Percentiles rank a stretch among this genome's conserved stretches.
These are phyloP conservation scores for Xylariaceae sp. DNA, from an alignment of 2,329 filamentous ascomycete species.

Conservation along the genomic window DNA sequence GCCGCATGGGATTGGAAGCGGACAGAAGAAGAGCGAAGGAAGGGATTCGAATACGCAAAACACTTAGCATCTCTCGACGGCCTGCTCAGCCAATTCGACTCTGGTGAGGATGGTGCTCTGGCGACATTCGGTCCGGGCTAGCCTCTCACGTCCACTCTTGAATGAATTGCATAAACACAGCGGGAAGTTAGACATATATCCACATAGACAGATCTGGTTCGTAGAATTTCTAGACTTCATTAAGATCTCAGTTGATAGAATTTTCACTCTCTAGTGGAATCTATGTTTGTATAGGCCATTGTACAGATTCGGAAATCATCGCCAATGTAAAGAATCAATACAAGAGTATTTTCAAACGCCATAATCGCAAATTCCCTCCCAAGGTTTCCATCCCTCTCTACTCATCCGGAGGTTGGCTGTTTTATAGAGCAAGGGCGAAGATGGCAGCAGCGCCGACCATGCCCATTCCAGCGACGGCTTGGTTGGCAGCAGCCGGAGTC, in stretches of 20 bases:
- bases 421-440: constrained; percentile 43
- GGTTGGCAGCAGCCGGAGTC: constrained; percentile 34
- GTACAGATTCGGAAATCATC: background rate
- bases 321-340: background rate
- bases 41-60: constrained; percentile 61
- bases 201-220: constrained; percentile 3
- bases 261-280: background rate
- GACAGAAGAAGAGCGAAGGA: constrained; percentile 61
- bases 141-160: constrained; percentile 1
- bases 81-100: constrained; percentile 59
- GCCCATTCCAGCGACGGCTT: constrained; percentile 38
- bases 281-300: background rate
- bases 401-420: too few relatives aligned
- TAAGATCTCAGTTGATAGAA: constrained; percentile 8
- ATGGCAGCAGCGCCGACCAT: constrained; percentile 42
- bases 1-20: constrained; percentile 64
- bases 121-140: constrained; percentile 55
- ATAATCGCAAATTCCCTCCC: background rate
- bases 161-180: constrained; percentile 13
- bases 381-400: background rate
- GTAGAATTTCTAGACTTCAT: constrained; percentile 5
- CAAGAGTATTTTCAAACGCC: background rate
- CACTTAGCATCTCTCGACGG: constrained; percentile 65
- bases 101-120: constrained; percentile 59
- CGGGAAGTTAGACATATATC: constrained; percentile 18